A percentile compares a stretch with the other conserved stretches of the same genome.
Conservation (phyloP, 164 flowering plant species). For the Tetracentron sinense region DNA sequence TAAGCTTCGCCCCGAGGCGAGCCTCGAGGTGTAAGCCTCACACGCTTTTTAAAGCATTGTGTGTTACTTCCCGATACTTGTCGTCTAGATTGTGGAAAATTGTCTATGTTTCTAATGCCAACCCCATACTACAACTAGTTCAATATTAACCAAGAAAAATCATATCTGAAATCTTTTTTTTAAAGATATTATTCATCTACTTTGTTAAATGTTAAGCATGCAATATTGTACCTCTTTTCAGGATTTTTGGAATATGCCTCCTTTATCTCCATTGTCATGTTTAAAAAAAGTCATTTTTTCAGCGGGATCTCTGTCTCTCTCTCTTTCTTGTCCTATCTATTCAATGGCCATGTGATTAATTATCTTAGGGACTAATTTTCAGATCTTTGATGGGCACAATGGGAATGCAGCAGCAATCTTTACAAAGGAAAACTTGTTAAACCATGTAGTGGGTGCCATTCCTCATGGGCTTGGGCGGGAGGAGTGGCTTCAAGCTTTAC, state of each 20-base stretch:
- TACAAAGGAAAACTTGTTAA: slow-evolving; percentile 65
- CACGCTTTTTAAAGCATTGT: too few relatives aligned
- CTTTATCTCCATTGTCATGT: neutral
- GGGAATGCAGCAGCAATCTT: slow-evolving; percentile 85
- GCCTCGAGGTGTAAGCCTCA: too few relatives aligned
- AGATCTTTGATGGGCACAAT: slow-evolving; percentile 95
- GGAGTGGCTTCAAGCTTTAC: slow-evolving; percentile 90
- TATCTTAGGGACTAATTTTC: slow-evolving; percentile 16
- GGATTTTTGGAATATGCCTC: neutral
- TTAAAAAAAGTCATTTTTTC: neutral
- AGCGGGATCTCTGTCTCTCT: neutral
- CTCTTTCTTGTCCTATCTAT: neutral
- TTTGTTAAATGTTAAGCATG: neutral
- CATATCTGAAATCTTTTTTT: neutral
- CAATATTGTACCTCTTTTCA: too few relatives aligned
- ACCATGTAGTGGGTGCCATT: slow-evolving; percentile 67
- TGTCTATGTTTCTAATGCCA: too few relatives aligned
- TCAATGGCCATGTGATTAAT: slow-evolving; percentile 10
- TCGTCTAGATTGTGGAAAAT: too few relatives aligned
- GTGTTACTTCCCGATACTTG: too few relatives aligned
- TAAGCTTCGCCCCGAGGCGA: too few relatives aligned
- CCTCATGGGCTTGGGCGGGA: slow-evolving; percentile 78
- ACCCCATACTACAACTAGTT: neutral
- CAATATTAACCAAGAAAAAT: neutral
- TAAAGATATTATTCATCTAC: neutral